Evolutionary conservation across 2,329 filamentous ascomycete genomes (phyloP), one percentile per base, ranked within the genome.

Genomic region (Curvularia spicifera): DNA sequence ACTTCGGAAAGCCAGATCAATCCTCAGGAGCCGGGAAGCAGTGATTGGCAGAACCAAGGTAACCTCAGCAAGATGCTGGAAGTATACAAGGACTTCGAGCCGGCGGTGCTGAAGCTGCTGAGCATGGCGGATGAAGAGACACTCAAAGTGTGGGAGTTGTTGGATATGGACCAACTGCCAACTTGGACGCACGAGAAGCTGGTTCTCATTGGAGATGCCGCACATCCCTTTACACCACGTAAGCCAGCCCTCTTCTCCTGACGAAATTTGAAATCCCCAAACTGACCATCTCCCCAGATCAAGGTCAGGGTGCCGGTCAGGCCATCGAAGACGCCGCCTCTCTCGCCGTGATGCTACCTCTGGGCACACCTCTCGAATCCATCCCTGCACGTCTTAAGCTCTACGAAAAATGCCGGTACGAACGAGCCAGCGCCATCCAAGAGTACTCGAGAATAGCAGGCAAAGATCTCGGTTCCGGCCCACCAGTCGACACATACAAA

Each of bases 241-340:
- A 70, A 72, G 79, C 72, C 10, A 2, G 2, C 24, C 20, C 5
- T 33, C 4, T 4, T 4, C 26, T 10, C 12, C 3, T 10, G 20
- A n/a, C 8, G 45, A 31, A 10, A 46, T 9, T 42, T 9, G n/a
- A 37, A 37, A 6, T 42, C 20, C 18, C 22, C 39, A 31, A 31
- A 12, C 61, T 65, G 13, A 69, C 22, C 3, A 1, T 29, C 1
- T 4, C 2, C 22, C 12, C 28, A 75, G 76, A 86, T 59, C 85
- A 87, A 73, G 86, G 83, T 0, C 86, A 88, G 68, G 88, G 87
- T 2, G 88, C 83, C 8, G 86, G 77, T 0, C 79, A 85, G 56
- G 88, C 89, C 0, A 89, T 91, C 43, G 88, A 91, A 69, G 89
- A 91, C 60, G 87, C 83, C 0, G 84, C 83, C 0, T 82, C 86